A percentile compares a stretch with the other conserved stretches of the same genome.
Evolutionary conservation across 73 alveolate genomes (phyloP).

Genomic region (Paramecium primaurelia): DNA sequence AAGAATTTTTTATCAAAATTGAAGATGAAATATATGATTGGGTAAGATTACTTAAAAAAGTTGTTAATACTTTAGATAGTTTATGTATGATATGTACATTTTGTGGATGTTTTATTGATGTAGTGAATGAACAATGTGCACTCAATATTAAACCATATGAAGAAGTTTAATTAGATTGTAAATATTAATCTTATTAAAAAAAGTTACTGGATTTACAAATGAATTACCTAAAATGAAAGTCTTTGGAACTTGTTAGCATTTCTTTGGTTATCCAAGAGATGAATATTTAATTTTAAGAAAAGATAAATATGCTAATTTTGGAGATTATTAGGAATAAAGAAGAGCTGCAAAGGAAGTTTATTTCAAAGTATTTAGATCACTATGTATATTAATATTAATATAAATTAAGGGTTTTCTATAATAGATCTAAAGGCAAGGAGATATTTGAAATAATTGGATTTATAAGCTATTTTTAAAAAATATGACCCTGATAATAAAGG

Average conservation of each 20-base stretch:
- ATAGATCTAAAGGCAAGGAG: constrained; percentile 30
- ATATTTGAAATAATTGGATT: constrained; percentile 1
- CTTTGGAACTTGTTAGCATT: constrained; percentile 34
- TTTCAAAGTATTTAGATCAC: constrained; percentile 1
- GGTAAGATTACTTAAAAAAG: constrained; percentile 73
- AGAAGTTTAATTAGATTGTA: constrained; percentile 37
- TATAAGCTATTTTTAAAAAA: neutral
- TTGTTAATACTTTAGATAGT: constrained; percentile 64
- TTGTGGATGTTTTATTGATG: constrained; percentile 75
- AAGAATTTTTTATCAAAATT: constrained; percentile 64
- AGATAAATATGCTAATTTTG: constrained; percentile 39
- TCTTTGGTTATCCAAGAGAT: constrained; percentile 35
- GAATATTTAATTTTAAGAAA: neutral
- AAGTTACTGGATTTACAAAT: constrained; percentile 14
- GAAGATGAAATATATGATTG: constrained; percentile 74
- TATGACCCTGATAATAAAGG: constrained; percentile 37
- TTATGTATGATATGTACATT: constrained; percentile 70
- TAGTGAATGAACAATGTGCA: constrained; percentile 61
- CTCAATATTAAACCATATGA: constrained; percentile 24
- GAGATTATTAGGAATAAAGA: neutral
- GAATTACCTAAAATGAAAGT: constrained; percentile 29
- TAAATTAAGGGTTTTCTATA: neutral
- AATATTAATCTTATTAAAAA: neutral
- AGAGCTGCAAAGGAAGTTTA: constrained; percentile 40
- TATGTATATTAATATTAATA: neutral